Evolutionary conservation across 2,329 filamentous ascomycete genomes (phyloP), one percentile per base, ranked within the genome.

Genomic region (Stemphylium vesicarium): DNA sequence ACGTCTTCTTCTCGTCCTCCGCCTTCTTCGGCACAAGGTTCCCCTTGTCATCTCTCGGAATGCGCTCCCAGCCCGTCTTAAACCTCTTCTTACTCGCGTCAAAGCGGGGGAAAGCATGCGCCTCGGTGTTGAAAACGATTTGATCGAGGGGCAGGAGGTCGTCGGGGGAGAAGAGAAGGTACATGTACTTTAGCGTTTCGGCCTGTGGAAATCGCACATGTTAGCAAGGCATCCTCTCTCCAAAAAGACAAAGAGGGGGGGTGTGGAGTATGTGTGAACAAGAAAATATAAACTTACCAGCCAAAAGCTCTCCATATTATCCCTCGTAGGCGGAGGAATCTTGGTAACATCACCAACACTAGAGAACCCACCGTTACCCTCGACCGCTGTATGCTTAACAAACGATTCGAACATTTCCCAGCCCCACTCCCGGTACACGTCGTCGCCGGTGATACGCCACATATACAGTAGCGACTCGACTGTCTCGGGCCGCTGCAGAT

Each of bases 221-320:
- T 31, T 24, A 6, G 16, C 18, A n/a, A 4, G 13, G 16, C 18
- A 4, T 43, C 26, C 11, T 20, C 4, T 32, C 11, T 7, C 9
- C 2, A 20, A 42, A 5, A 13, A 13, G 7, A 20, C n/a, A n/a
- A 33, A 4, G 4, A 18, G 24, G 42, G 35, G 22, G n/a, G 37
- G 40, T 15, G 26, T n/a, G 9, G 10, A 2, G 9, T 29, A 11
- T 11, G 4, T 29, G 7, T 10, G 29, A 33, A 26, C 20, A 6
- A 26, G 40, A 41, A 22, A 15, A 4, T 13, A 33, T 20, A 7
- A 22, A 78, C 88, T 79, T 78, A 91, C 89, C 81, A 99, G 85
- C 95, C 95, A 99, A 79, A 98, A 98, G 73, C 92, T 96, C 79
- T 99, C 95, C 94, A 99, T 97, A 66, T 98, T 98, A 76, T 99